A percentile compares a stretch with the other conserved stretches of the same genome.
Evolutionary conservation across 2,329 filamentous ascomycete species (phyloP).

Genomic region (Botrytis squamosa): DNA sequence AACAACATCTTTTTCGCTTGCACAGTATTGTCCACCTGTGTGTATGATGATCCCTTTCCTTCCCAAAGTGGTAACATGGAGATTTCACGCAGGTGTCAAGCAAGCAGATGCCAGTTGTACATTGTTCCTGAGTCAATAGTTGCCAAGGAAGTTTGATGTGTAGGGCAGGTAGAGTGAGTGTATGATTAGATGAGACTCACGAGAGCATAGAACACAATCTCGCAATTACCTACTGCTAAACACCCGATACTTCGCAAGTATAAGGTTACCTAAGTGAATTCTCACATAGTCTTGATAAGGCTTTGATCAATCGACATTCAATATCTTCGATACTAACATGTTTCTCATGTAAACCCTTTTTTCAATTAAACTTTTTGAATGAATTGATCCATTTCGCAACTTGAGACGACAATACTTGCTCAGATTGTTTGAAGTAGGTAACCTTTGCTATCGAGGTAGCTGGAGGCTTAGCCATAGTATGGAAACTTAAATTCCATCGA

Average conservation of each 20-base stretch:
- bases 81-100: background rate
- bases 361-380: background rate
- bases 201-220: background rate
- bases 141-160: background rate
- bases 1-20: background rate
- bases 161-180: background rate
- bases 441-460: too few species aligned
- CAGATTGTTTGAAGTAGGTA: conserved; percentile 1
- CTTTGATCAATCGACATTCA: background rate
- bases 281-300: background rate
- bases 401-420: conserved; percentile 2
- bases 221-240: background rate
- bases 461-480: background rate
- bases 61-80: background rate
- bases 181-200: background rate
- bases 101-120: background rate
- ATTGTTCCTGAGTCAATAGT: background rate
- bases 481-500: background rate
- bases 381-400: background rate
- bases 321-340: background rate
- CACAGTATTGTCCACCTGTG: background rate
- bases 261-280: background rate
- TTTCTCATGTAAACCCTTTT: background rate
- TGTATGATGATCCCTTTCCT: background rate
- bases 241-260: background rate